Percentiles rank a stretch among this genome's conserved stretches.
Evolutionary conservation across 495 filamentous ascomycete species (phyloP).

Genomic region (Filosporella fistucella): DNA sequence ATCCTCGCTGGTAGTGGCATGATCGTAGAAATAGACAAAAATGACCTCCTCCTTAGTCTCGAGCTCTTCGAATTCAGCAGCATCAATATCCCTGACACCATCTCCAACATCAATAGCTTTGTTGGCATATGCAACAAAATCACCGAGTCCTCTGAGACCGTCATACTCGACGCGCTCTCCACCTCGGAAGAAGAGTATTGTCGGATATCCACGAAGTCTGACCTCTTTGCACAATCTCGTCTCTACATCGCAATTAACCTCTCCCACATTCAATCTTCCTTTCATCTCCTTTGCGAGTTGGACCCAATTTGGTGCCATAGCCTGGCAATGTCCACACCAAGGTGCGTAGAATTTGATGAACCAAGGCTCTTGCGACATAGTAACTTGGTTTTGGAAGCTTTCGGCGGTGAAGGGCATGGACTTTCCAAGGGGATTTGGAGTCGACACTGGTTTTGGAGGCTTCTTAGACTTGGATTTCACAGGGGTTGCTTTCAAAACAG

Average conservation of each 20-base stretch:
- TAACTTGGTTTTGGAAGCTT: slow-evolving; percentile 80
- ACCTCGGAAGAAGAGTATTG: slow-evolving; percentile 88
- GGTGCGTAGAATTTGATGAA: slow-evolving; percentile 98
- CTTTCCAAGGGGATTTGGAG: slow-evolving; percentile 68
- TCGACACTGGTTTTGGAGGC: slow-evolving; percentile 33
- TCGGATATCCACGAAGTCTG: slow-evolving; percentile 72
- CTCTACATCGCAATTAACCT: slow-evolving; percentile 91
- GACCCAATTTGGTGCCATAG: slow-evolving; percentile 83
- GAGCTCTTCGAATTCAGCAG: slow-evolving; percentile 69
- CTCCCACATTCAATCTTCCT: slow-evolving; percentile 81
- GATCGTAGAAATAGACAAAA: slow-evolving; percentile 95
- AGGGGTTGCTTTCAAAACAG: slow-evolving; percentile 18
- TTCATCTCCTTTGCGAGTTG: slow-evolving; percentile 88
- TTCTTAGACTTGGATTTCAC: slow-evolving; percentile 21
- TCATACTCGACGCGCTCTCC: slow-evolving; percentile 91
- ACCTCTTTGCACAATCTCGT: slow-evolving; percentile 85
- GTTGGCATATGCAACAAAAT: slow-evolving; percentile 79
- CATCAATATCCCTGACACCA: slow-evolving; percentile 76
- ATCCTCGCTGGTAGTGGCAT: slow-evolving; percentile 88
- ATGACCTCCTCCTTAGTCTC: slow-evolving; percentile 94
- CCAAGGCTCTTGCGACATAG: slow-evolving; percentile 86
- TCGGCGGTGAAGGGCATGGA: slow-evolving; percentile 77
- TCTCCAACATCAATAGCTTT: slow-evolving; percentile 77
- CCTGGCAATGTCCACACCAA: slow-evolving; percentile 94
- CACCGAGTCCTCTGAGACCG: slow-evolving; percentile 86